phyloP scores from a whole-genome alignment of 2,329 filamentous ascomycete genomes.

The Penicillium janthinellum region DNA sequence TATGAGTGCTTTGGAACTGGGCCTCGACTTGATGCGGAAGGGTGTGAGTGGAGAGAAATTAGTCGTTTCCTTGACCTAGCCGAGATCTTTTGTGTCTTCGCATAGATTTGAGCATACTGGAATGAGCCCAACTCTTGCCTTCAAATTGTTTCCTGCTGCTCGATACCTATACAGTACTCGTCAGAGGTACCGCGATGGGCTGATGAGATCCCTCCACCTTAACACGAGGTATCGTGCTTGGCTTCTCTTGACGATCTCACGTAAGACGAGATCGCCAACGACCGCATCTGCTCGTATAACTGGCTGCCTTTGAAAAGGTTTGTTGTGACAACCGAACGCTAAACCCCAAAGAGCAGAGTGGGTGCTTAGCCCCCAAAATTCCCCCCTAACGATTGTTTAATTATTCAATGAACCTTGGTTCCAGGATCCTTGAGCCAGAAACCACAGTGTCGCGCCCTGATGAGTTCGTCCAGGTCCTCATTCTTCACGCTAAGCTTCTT shows the following conservation, averaged over 20 bases:
- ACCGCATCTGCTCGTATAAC: neutral
- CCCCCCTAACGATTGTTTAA: neutral
- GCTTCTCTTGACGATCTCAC: neutral
- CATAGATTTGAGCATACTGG: too few species aligned
- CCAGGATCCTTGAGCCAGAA: neutral
- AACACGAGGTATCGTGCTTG: too few species aligned
- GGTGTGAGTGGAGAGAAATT: slow-evolving; percentile 37
- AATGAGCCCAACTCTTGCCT: too few species aligned
- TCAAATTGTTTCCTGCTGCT: too few species aligned
- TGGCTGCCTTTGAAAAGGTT: neutral
- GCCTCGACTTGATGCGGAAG: slow-evolving; percentile 26
- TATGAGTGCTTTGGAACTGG: slow-evolving; percentile 23
- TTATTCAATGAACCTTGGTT: neutral
- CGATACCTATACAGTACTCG: too few species aligned
- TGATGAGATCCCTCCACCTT: too few species aligned
- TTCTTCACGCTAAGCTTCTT: neutral
- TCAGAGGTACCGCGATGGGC: too few species aligned
- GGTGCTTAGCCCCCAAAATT: neutral
- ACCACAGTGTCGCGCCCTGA: neutral
- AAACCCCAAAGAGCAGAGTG: neutral
- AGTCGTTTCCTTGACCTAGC: slow-evolving; percentile 34
- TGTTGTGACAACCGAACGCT: neutral
- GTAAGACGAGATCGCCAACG: neutral
- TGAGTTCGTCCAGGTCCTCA: neutral
- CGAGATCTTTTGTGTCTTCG: neutral